Evolutionary conservation across 164 flowering plant genomes (phyloP).

Genomic region (Aristolochia californica): DNA sequence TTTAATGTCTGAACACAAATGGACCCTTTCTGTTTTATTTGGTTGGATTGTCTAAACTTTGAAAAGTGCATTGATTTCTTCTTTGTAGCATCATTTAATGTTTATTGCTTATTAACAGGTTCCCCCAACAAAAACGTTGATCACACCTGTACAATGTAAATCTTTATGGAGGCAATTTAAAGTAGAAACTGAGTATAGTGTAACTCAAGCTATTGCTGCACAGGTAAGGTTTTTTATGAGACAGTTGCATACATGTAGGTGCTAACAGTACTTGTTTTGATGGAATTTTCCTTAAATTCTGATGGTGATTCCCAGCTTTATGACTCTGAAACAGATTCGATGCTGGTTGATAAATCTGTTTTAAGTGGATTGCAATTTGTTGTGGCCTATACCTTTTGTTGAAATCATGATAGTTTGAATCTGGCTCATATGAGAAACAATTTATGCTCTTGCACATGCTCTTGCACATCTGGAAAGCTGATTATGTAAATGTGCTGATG

Average conservation of each 20-base stretch:
- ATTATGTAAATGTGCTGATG: too few relatives aligned
- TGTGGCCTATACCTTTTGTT: too few relatives aligned
- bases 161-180: constrained; percentile 87
- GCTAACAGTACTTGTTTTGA: neutral
- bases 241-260: neutral
- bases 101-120: constrained; percentile 32
- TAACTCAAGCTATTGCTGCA: constrained; percentile 81
- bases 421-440: too few relatives aligned
- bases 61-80: too few relatives aligned
- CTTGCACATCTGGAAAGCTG: too few relatives aligned
- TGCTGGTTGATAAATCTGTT: too few relatives aligned
- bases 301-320: neutral
- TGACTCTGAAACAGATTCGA: too few relatives aligned
- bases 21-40: neutral
- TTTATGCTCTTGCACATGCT: too few relatives aligned
- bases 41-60: neutral
- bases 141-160: constrained; percentile 90
- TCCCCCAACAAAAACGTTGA: constrained; percentile 51
- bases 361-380: too few relatives aligned
- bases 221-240: constrained; percentile 35
- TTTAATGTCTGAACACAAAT: too few relatives aligned
- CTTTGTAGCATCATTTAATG: too few relatives aligned
- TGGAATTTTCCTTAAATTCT: neutral
- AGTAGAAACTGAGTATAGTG: constrained; percentile 74
- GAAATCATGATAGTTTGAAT: too few relatives aligned